Percentiles rank a stretch among this genome's conserved stretches.
Conservation (phyloP, 805 yeast genomes). For the Lachancea meyersii region DNA sequence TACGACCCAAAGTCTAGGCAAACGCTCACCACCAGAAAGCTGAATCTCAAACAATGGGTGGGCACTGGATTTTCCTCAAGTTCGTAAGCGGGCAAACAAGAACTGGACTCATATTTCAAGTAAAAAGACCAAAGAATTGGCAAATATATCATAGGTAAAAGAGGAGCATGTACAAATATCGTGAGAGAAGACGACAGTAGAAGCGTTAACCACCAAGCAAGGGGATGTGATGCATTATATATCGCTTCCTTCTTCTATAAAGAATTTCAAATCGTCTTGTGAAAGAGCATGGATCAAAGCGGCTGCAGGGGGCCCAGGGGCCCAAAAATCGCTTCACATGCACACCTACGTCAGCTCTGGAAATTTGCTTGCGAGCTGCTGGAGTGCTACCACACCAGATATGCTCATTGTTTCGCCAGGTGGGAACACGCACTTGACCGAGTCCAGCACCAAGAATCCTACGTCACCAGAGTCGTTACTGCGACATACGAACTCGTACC, state of each 20-base stretch:
- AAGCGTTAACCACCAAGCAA: too few species aligned
- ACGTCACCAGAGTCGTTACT: slow-evolving; percentile 31
- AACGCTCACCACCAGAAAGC: slow-evolving; percentile 27
- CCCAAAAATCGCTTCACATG: too few species aligned
- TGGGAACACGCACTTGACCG: slow-evolving; percentile 25
- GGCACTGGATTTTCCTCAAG: not conserved
- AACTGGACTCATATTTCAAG: not conserved
- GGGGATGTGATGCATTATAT: too few species aligned
- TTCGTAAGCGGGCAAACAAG: not conserved
- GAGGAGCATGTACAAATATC: not conserved
- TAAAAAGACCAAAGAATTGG: not conserved
- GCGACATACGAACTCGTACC: slow-evolving; percentile 34
- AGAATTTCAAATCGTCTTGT: too few species aligned
- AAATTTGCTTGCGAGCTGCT: slow-evolving; percentile 24
- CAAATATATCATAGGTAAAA: not conserved
- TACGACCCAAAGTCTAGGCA: slow-evolving; percentile 56
- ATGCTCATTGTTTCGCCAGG: slow-evolving; percentile 29
- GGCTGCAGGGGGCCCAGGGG: too few species aligned
- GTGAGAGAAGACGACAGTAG: not conserved
- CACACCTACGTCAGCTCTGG: slow-evolving; percentile 24
- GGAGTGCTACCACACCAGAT: slow-evolving; percentile 31
- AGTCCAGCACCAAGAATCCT: slow-evolving; percentile 31
- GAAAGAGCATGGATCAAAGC: too few species aligned
- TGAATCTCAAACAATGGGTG: slow-evolving; percentile 13
- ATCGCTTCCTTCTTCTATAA: too few species aligned